A percentile compares a stretch with the other conserved stretches of the same genome.
phyloP scores from a whole-genome alignment of 257 asterid species.

The Solanum chiquidenum region DNA sequence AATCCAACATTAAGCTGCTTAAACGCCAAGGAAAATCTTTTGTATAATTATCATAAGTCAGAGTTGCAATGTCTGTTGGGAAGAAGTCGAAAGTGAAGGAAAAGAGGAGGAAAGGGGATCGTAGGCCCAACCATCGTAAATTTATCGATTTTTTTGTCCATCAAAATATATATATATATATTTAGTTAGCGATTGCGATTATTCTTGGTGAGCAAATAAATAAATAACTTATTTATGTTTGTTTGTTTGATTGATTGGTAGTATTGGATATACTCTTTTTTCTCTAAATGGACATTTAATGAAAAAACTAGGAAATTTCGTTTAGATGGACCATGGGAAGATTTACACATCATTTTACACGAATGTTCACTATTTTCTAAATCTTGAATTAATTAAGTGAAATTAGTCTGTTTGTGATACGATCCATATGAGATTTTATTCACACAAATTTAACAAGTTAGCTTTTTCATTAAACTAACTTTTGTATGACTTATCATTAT shows the following conservation, averaged over 20 bases:
- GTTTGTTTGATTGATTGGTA: not conserved
- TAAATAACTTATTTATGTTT: no score
- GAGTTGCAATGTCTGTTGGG: not conserved
- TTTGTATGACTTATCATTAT: no score
- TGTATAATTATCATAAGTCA: not conserved
- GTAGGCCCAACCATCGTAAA: slow-evolving; percentile 20
- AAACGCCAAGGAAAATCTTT: not conserved
- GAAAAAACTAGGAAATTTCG: not conserved
- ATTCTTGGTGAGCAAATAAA: not conserved
- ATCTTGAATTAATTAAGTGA: not conserved
- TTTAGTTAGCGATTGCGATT: no score
- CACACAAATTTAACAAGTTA: no score
- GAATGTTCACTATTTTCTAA: not conserved
- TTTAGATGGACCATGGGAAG: not conserved
- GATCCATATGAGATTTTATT: no score
- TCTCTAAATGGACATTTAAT: not conserved
- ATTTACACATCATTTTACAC: not conserved
- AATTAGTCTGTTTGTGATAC: not conserved
- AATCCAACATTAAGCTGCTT: not conserved
- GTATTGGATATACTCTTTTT: not conserved
- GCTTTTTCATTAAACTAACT: no score
- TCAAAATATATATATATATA: no score
- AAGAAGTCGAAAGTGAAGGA: not conserved
- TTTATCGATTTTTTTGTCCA: no score
- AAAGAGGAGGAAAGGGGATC: not conserved